Percentiles rank a stretch among this genome's conserved stretches.
Evolutionary conservation across 2,329 filamentous ascomycete genomes (phyloP).

Genomic region (Paraphaeosphaeria minitans): DNA sequence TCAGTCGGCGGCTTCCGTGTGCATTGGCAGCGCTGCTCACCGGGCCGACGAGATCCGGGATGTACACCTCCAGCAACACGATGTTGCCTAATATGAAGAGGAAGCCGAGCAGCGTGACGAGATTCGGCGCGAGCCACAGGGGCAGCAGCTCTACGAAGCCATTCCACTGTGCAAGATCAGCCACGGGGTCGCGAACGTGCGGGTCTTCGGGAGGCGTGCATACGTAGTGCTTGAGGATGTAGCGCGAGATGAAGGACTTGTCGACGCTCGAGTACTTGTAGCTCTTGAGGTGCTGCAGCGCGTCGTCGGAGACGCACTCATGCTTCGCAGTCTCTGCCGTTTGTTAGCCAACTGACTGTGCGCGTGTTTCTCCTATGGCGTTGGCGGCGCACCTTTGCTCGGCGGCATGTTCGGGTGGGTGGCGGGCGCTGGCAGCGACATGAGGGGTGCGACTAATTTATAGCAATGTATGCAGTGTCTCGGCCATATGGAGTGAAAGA

Average conservation of each 20-base stretch:
- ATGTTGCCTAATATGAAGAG: constrained; percentile 91
- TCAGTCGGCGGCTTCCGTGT: constrained; percentile 17
- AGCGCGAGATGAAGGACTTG: constrained; percentile 90
- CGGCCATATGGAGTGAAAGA: constrained; percentile 15
- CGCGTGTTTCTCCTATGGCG: background rate
- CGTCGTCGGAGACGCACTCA: constrained; percentile 81
- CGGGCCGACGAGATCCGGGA: constrained; percentile 90
- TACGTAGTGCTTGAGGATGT: constrained; percentile 96
- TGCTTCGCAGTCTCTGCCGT: constrained; percentile 66
- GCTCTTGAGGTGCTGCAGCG: constrained; percentile 84
- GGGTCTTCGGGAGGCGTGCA: constrained; percentile 42
- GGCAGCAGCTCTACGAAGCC: constrained; percentile 89
- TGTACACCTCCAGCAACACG: constrained; percentile 72
- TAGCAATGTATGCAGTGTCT: constrained; percentile 12
- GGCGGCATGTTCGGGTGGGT: constrained; percentile 46
- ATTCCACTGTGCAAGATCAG: constrained; percentile 77
- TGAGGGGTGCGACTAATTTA: constrained; percentile 34
- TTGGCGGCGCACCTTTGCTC: constrained; percentile 36
- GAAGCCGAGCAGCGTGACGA: constrained; percentile 95
- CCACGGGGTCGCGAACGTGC: background rate
- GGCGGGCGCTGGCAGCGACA: constrained; percentile 45
- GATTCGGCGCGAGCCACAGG: constrained; percentile 96
- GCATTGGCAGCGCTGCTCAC: constrained; percentile 57
- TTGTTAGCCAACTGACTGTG: constrained; percentile 20
- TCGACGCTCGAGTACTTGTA: constrained; percentile 99